Percentiles rank a stretch among this genome's conserved stretches.
Evolutionary conservation across 2,329 filamentous ascomycete species (phyloP).

Genomic region (Myriosclerotinia scirpicola): DNA sequence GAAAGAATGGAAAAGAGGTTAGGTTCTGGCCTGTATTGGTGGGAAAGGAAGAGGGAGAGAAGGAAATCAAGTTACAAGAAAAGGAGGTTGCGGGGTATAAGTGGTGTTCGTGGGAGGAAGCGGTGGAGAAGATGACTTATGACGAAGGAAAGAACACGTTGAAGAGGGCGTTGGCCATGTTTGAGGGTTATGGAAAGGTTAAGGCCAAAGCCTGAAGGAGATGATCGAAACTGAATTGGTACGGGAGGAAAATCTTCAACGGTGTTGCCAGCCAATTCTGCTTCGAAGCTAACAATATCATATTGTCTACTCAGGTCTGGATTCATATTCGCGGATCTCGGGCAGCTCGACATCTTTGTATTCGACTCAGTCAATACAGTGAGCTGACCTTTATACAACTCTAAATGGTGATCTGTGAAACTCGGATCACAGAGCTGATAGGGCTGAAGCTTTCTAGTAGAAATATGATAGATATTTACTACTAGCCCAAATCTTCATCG

Average conservation of each 20-base stretch:
- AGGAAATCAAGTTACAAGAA: constrained; percentile 28
- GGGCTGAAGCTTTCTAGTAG: constrained; percentile 13
- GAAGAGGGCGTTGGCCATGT: constrained; percentile 9
- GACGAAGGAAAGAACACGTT: constrained; percentile 27
- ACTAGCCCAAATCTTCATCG: not conserved
- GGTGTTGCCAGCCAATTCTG: not conserved
- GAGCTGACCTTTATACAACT: not conserved
- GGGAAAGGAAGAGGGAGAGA: constrained; percentile 12
- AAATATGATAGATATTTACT: not conserved
- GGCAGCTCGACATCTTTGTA: not conserved
- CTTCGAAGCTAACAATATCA: not conserved
- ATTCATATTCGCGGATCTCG: not conserved
- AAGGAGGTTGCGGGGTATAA: constrained; percentile 28
- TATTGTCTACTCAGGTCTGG: too few relatives aligned
- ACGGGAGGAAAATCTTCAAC: not conserved
- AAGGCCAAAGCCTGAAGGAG: not conserved
- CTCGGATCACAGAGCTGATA: not conserved
- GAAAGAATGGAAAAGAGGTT: constrained; percentile 29
- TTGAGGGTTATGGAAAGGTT: not conserved
- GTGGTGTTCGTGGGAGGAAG: constrained; percentile 30
- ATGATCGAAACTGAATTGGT: not conserved
- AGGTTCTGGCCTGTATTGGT: constrained; percentile 27
- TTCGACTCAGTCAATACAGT: not conserved
- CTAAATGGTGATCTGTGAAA: not conserved
- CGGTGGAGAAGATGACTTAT: constrained; percentile 23